Evolutionary conservation across 2,329 filamentous ascomycete species (phyloP), one percentile per base, ranked within the genome.

Genomic region (Claviceps cyperi): DNA sequence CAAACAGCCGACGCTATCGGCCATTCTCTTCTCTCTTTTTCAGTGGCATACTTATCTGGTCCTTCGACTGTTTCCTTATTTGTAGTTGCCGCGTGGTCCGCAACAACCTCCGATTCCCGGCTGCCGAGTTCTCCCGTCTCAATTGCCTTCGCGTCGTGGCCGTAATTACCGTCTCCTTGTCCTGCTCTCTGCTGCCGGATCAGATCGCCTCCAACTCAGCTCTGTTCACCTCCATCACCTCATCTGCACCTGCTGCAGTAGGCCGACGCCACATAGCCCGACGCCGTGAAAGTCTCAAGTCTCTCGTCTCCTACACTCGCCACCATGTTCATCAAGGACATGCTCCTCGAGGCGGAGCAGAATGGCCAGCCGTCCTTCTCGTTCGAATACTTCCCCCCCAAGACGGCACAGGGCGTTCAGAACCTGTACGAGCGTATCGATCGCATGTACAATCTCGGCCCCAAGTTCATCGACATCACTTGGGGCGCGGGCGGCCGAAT

Each of bases 371-470:
- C 90, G 51, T 92, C 89, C 64, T 96, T 96, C 75, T 98, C 92
- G 53, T 98, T 98, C 73, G 92, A 98, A 69, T 98, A 95, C 76
- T 98, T 98, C 70, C 92, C 92, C 48, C 92, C 92, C 39, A 98
- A 98, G 74, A 98, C 92, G 7, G 85, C 87, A 11, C 87, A 92
- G 71, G 92, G 92, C 76, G 91, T 98, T 13, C 92, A 98, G 72
- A 98, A 98, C 67, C 82, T 98, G 52, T 98, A 98, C 75, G 92
- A 98, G 60, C 87, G 92, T 59, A 97, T 98, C 86, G 92, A 98
- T 70, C 89, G 90, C 69, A 98, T 98, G 92, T 89, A 95, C 69
- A 80, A 84, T 61, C 80, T 94, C 55, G 92, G 89, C 1, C 92
- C 91, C 55, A 84, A 90, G 62, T 98, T 98, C 73, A 89, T 98